Conservation (phyloP, 129 eudicot genomes). For the Calendula officinalis region DNA sequence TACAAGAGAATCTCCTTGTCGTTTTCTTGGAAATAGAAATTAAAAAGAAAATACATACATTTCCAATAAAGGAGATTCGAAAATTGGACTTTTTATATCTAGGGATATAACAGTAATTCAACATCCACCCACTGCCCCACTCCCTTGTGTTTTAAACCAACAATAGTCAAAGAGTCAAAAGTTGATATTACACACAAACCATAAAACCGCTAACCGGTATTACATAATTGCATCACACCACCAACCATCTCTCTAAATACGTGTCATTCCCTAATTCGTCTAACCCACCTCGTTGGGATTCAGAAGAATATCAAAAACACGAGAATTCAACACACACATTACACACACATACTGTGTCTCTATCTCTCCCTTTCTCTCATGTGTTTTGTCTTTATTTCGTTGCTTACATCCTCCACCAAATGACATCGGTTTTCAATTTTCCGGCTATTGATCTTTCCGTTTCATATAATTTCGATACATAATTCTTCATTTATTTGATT, state of each 20-base stretch:
- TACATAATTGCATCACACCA: slow-evolving; percentile 37
- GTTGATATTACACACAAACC: slow-evolving; percentile 22
- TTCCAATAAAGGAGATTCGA: not conserved
- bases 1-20: no score
- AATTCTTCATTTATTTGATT: not conserved
- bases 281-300: slow-evolving; percentile 42
- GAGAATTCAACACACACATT: slow-evolving; percentile 27
- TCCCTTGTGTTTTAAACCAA: slow-evolving; percentile 23
- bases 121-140: slow-evolving; percentile 18
- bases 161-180: slow-evolving; percentile 40
- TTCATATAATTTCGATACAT: slow-evolving; percentile 7
- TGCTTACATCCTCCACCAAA: slow-evolving; percentile 31
- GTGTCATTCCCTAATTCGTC: slow-evolving; percentile 46
- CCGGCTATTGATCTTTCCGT: slow-evolving; percentile 42
- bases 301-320: slow-evolving; percentile 17
- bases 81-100: not conserved
- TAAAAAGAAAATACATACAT: not conserved
- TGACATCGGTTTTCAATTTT: slow-evolving; percentile 26
- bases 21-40: no score
- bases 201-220: slow-evolving; percentile 34
- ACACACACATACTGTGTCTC: slow-evolving; percentile 22
- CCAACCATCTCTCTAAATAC: slow-evolving; percentile 28
- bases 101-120: slow-evolving; percentile 22
- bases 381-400: slow-evolving; percentile 48
- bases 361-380: slow-evolving; percentile 37